Percentiles rank a stretch among this genome's conserved stretches.
phyloP scores from a whole-genome alignment of 2,329 filamentous ascomycete genomes.

The Talaromyces funiculosus region DNA sequence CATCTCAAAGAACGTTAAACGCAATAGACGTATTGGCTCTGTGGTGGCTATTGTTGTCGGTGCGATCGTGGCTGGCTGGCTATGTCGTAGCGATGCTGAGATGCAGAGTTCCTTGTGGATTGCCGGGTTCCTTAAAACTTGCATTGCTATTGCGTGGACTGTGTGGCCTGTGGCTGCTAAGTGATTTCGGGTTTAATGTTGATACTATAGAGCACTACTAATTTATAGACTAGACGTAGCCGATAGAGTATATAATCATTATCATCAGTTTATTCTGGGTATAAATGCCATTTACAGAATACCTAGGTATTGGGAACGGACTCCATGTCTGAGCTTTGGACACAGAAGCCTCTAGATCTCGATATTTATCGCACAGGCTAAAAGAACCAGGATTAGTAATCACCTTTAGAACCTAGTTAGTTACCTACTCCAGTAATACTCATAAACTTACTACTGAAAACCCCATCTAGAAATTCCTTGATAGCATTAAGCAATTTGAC shows the following conservation, averaged over 20 bases:
- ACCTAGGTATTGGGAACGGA: neutral
- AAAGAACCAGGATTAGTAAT: neutral
- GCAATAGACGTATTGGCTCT: conserved; percentile 33
- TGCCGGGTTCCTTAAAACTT: conserved; percentile 36
- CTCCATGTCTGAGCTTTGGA: neutral
- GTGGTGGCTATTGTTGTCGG: conserved; percentile 36
- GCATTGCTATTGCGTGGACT: conserved; percentile 33
- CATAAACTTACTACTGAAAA: neutral
- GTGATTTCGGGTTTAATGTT: neutral
- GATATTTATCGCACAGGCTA: neutral
- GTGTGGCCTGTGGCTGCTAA: conserved; percentile 28
- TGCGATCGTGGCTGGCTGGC: conserved; percentile 39
- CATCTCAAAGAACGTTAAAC: conserved; percentile 35
- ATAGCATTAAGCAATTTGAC: neutral
- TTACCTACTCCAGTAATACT: neutral
- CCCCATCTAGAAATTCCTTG: neutral
- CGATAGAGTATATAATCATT: neutral
- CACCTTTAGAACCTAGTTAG: neutral
- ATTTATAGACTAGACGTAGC: neutral
- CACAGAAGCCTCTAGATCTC: neutral
- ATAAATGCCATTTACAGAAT: no score
- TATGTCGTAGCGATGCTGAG: conserved; percentile 38
- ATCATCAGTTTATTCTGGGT: neutral
- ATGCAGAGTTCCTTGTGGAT: conserved; percentile 42
- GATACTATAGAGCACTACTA: neutral